These are phyloP conservation scores for Phaeosphaeriaceae sp. DNA, from an alignment of 2,329 filamentous ascomycete genomes.

Conservation along the genomic window DNA sequence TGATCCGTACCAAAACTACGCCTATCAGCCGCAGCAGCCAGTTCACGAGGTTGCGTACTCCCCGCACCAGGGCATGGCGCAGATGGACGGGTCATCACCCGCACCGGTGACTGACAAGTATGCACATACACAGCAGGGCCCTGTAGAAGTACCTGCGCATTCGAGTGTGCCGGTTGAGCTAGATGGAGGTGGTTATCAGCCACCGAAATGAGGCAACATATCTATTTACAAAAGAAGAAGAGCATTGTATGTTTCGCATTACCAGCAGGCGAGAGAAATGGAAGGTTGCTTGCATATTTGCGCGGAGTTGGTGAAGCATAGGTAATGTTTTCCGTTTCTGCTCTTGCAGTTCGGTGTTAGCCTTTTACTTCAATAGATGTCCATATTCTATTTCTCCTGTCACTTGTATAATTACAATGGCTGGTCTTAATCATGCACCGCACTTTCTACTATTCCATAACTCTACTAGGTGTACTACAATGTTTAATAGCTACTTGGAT, in stretches of 20 bases:
- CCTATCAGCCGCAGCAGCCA: constrained; percentile 1
- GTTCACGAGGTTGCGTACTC: constrained; percentile 1
- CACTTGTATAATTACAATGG: too few species aligned
- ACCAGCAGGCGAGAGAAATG: neutral
- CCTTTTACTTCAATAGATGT: too few species aligned
- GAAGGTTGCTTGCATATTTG: neutral
- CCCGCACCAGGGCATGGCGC: constrained; percentile 1
- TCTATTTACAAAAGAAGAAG: neutral
- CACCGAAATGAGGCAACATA: neutral
- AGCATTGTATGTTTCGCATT: neutral
- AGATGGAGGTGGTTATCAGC: neutral
- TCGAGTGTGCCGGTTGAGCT: neutral
- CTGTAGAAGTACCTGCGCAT: constrained; percentile 2
- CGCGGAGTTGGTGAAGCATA: neutral
- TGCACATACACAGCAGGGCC: neutral
- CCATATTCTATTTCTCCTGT: too few species aligned
- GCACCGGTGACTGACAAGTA: constrained; percentile 2
- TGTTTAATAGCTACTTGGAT: too few species aligned
- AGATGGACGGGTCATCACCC: neutral
- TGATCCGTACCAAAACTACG: constrained; percentile 6
- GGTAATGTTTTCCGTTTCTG: neutral
- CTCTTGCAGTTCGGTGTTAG: too few species aligned
- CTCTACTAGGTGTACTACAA: too few species aligned
- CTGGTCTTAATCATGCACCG: too few species aligned
- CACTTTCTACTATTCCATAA: too few species aligned